These are phyloP conservation scores for Aspergillus novoparasiticus DNA, from an alignment of 2,329 filamentous ascomycete genomes.

Conservation along the genomic window DNA sequence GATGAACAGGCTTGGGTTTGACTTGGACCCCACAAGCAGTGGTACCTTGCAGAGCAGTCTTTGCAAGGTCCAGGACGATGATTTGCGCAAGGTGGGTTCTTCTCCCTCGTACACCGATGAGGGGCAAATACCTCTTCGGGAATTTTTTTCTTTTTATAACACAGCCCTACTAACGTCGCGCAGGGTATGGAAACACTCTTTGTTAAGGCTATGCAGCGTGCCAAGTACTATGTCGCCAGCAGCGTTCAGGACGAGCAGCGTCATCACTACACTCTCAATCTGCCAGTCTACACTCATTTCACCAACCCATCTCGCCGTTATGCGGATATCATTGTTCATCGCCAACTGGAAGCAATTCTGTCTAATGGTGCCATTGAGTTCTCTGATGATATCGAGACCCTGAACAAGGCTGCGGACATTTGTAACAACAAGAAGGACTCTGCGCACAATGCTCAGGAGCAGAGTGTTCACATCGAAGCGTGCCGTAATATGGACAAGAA, in stretches of 20 bases:
- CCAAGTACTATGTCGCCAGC: constrained; percentile 88
- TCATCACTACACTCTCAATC: constrained; percentile 88
- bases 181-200: constrained; percentile 92
- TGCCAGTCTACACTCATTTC: constrained; percentile 95
- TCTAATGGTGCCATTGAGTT: constrained; percentile 83
- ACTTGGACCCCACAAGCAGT: constrained; percentile 86
- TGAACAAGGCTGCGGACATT: constrained; percentile 89
- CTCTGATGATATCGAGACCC: constrained; percentile 80
- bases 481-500: constrained; percentile 95
- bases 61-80: constrained; percentile 86
- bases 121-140: background rate
- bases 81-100: constrained; percentile 73
- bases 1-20: constrained; percentile 88
- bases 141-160: background rate
- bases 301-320: constrained; percentile 94
- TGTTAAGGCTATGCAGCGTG: constrained; percentile 92
- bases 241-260: constrained; percentile 76
- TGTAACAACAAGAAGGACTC: constrained; percentile 99
- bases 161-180: background rate
- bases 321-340: constrained; percentile 91
- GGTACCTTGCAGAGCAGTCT: constrained; percentile 91
- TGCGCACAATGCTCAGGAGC: constrained; percentile 94
- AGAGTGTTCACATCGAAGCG: constrained; percentile 97
- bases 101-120: background rate
- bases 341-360: constrained; percentile 85